These are phyloP conservation scores for Raphanus raphanistrum DNA, from an alignment of 345 rosid species.

Conservation along the genomic window DNA sequence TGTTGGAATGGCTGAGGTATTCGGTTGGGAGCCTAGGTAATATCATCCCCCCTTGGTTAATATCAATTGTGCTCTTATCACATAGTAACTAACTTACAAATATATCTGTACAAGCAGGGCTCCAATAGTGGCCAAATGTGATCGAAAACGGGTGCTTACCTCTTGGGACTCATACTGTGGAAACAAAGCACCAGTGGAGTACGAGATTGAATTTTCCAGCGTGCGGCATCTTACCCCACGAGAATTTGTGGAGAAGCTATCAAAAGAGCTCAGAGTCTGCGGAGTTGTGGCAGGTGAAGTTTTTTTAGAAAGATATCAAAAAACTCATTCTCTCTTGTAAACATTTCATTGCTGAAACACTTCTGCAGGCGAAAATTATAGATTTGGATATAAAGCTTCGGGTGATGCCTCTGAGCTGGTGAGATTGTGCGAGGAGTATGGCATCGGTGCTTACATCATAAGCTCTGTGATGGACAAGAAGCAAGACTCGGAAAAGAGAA, in stretches of 20 bases:
- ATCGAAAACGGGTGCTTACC: conserved; percentile 73
- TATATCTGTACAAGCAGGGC: conserved; percentile 47
- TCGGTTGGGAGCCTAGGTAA: conserved; percentile 96
- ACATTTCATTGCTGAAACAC: neutral
- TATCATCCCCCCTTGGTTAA: neutral
- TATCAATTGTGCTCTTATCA: neutral
- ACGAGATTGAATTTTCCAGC: conserved; percentile 63
- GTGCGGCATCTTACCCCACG: conserved; percentile 82
- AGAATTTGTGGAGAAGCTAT: conserved; percentile 88
- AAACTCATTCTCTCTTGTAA: neutral
- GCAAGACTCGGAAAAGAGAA: conserved; percentile 44
- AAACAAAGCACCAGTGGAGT: conserved; percentile 60
- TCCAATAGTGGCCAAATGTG: conserved; percentile 87
- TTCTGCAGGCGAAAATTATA: conserved; percentile 74
- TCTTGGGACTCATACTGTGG: conserved; percentile 84
- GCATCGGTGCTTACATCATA: conserved; percentile 67
- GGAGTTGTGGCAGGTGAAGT: conserved; percentile 89
- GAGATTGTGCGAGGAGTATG: conserved; percentile 69
- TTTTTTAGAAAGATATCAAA: neutral
- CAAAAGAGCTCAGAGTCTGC: conserved; percentile 65
- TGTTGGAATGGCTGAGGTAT: conserved; percentile 88
- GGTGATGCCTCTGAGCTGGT: conserved; percentile 79
- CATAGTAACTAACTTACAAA: conserved; percentile 1
- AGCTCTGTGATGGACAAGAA: conserved; percentile 87
- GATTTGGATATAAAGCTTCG: conserved; percentile 88